Base-by-base conservation (phyloP, 805 yeast species). In the Torulaspora delbrueckii region DNA sequence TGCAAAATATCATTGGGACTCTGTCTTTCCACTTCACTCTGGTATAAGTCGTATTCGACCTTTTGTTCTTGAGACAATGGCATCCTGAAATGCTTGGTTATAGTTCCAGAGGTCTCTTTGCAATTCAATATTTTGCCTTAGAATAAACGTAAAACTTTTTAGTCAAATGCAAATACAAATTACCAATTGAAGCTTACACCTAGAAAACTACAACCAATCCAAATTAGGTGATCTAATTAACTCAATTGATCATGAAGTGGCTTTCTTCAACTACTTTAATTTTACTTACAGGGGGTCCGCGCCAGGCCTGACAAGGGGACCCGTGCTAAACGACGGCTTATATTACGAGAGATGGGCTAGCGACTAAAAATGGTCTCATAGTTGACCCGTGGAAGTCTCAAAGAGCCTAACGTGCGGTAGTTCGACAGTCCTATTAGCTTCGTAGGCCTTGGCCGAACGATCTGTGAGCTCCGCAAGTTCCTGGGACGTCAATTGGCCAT, bases 1-100 rank as follows among this genome's bases (percentile, higher is more conserved):
- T 85, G 89, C 47, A 86, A 62, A 9, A 85, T 69, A 58, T 85
- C 91, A 10, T 70, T 59, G 1, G 95, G 95, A 55, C 81, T 77
- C 40, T 73, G 70, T 36, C 63, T 62, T 38, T 69, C 68, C 42
- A 78, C 62, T 58, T 81, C 84, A 58, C 72, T 75, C 62, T 81
- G 82, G 60, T 84, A 79, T 51, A 73, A 78, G 55, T 76, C 75
- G 62, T 84, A 72, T 64, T 82, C 90, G n/a, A 46, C 40, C 46
- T 56, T 53, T 39, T 58, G 60, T 37, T 53, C 60, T 23, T 46
- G 50, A 16, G 59, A 37, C 42, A 57, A 47, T 39, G 49, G 45
- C 56, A 55, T 53, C 26, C 12, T 40, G 40, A 16, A 10, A 14
- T 32, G 24, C 14, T 16, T 42, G 28, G 23, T 14, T 25, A n/a